Evolutionary conservation across 371 early-diverging fungal genomes (phyloP), one percentile per base, ranked within the genome.

Genomic region (Dinochytrium kinnereticum): DNA sequence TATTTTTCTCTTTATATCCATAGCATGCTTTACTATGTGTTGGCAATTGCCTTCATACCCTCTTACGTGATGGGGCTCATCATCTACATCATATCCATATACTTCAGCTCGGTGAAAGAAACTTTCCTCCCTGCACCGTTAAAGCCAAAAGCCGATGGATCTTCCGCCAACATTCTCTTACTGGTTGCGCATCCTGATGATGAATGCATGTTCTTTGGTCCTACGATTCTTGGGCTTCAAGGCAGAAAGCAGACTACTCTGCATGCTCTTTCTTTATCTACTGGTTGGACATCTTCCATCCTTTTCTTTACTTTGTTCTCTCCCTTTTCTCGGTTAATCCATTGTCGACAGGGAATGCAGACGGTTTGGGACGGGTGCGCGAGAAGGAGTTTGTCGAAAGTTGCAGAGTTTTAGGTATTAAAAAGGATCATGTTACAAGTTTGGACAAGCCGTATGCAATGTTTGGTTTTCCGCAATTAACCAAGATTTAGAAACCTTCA

Each of bases 121-220:
- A 15, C 66, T 13, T 66, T 66, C 66, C 2, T 66, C 2, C 69
- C 59, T 53, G 61, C 7, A 34, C 13, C 3, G 24, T 17, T 61
- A 34, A 61, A 15, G 37, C 19, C 13, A 34, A 5, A 26, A 13
- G 13, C 28, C 7, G 24, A 34, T 15, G 34, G 26, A 5, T 10
- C 13, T 34, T 2, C 17, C 7, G 36, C 30, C 37, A 61, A 61
- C 36, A 26, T 94, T 5, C 80, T 96, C 19, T 80, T 99, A 30
- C 85, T 98, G 36, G 95, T 92, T 24, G 99, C 99, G 30, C 99
- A 99, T 84, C 99, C 99, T 0, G 99, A 99, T 85, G 99, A 99
- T 85, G 99, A 99, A 80, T 95, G 95, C 82, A 96, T 99, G 98
- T 99, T 99, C 82, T 99, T 99, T 87, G 91, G 93, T 15, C 99